Evolutionary conservation across 805 yeast genomes (phyloP), one percentile per base, ranked within the genome.

Genomic region (Nakazawaea ernobii): DNA sequence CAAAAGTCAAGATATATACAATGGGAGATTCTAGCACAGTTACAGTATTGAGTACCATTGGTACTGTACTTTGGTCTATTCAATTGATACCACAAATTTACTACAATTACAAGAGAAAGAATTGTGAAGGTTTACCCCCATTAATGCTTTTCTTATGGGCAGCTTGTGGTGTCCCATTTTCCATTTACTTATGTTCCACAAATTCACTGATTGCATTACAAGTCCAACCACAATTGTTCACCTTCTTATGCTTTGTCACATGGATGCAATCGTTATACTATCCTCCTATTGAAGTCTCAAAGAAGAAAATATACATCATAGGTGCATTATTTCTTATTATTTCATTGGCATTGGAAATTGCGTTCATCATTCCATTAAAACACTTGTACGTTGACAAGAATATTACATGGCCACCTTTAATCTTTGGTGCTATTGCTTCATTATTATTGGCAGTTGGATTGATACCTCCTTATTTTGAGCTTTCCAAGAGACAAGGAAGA

Each of bases 31-130:
- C 50, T 4, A 52, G 72, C 4, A 86, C 86, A 1, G 78, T 88
- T 11, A 88, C 86, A 42, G 86, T 85, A 1, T 71, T 89, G 48
- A 95, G 90, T 3, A 91, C 96, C 8, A 73, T 87, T 3, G 98
- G 97, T 2, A 92, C 98, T 0, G 83, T 92, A 1, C 71, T 87
- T 48, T 92, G 97, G 97, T 92, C 98, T 63, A 71, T 92, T 51
- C 98, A 92, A 66, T 68, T 92, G 43, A 71, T 86, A 1, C 98
- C 98, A 0, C 50, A 87, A 59, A 80, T 87, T 42, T 73, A 83
- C 45, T 74, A 82, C 62, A 88, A 86, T 61, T 55, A 64, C 5
- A 86, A 78, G 46, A 75, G 77, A 8, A 90, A 92, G 57, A 81
- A 89, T 62, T 84, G 96, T 48, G 86, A 84, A 13, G 98, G 98